Evolutionary conservation across 805 yeast genomes (phyloP), one percentile per base, ranked within the genome.

Genomic region (Ogataea degrootiae): DNA sequence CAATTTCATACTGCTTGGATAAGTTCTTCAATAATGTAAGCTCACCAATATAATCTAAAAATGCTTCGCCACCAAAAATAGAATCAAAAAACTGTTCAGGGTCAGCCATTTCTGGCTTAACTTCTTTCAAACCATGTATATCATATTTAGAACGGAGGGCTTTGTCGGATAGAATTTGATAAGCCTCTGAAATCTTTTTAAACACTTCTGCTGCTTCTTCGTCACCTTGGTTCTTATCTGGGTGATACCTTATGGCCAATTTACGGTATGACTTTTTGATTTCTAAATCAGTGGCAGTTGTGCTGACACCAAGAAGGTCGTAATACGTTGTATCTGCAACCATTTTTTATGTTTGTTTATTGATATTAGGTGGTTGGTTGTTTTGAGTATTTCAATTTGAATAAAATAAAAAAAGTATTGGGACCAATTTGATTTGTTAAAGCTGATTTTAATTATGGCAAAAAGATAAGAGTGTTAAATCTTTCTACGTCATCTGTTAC

Each of bases 201-300:
- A 94, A 94, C 58, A 85, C 83, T 43, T 77, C 80, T 14, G 92
- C 89, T 15, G 99, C 99, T 12, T 79, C 77, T 37, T 94, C 95
- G 63, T 94, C 96, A 59, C 86, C 83, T n/a, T 96, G 96, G 61
- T 92, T 89, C 71, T 94, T 94, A 66, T 94, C 99, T 1, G 99
- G 99, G 66, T 92, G 99, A 43, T 87, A 86, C 48, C 73, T 75
- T 67, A 92, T 85, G 7, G 98, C 98, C 65, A 82, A 82, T 64
- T 86, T 87, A 52, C 99, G 77, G 67, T 94, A 94, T 0, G 97
- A 96, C 65, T 89, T 89, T 68, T 94, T 94, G 67, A 94, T 87
- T 54, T 94, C 96, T 11, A 79, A 72, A 5, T 83, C 83, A 0
- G 86, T 76, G 17, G 97, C 97, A 12, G 77, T 77, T 19, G 83